These are phyloP conservation scores for Penicillium decumbens DNA, from an alignment of 2,329 filamentous ascomycete genomes.

Conservation along the genomic window DNA sequence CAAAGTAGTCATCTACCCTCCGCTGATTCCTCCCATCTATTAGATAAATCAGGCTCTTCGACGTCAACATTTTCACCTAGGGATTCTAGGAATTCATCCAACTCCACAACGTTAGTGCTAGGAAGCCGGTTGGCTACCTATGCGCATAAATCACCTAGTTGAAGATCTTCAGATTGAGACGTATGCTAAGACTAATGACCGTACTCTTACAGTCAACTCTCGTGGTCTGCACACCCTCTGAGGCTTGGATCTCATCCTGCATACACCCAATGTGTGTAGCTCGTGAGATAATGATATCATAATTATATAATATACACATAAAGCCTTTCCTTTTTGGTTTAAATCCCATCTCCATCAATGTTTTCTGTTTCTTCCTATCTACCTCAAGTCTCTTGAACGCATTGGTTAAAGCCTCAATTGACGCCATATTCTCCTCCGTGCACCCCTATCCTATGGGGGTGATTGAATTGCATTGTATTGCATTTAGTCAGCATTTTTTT, in stretches of 20 bases:
- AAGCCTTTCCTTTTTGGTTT: neutral
- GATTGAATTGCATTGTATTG: too few species aligned
- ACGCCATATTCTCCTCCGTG: neutral
- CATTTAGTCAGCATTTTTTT: too few species aligned
- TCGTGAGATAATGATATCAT: neutral
- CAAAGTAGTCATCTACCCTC: too few species aligned
- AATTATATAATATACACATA: neutral
- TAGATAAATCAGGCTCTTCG: too few species aligned
- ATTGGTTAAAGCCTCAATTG: neutral
- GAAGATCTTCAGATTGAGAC: too few species aligned
- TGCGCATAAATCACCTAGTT: too few species aligned
- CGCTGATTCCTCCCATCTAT: too few species aligned
- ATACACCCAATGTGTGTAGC: neutral
- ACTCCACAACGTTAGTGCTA: too few species aligned
- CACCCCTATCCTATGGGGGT: neutral
- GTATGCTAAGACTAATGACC: neutral
- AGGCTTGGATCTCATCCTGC: neutral
- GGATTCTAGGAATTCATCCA: too few species aligned
- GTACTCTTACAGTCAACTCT: neutral
- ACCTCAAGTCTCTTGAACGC: conserved; percentile 3
- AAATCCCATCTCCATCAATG: conserved; percentile 3
- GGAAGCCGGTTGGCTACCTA: too few species aligned
- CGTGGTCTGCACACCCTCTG: neutral
- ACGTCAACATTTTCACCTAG: too few species aligned
- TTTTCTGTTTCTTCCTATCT: conserved; percentile 4